phyloP scores from a whole-genome alignment of 768 basidiomycete species.

The Boletus sp. region DNA sequence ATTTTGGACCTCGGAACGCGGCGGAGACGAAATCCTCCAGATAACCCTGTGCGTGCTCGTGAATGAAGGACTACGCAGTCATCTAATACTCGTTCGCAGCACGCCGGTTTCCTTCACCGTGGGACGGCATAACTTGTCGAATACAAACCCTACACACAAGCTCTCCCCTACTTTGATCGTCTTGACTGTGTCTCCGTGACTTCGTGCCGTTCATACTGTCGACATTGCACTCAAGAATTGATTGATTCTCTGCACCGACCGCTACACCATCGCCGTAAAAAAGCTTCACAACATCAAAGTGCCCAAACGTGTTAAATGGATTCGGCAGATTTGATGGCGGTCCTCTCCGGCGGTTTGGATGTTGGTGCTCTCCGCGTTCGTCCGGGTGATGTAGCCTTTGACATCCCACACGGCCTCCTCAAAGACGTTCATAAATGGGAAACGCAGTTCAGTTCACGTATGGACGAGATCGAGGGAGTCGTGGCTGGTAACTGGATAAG shows the following conservation, averaged over 20 bases:
- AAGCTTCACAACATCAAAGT: conserved; percentile 97
- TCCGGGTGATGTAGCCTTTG: conserved; percentile 96
- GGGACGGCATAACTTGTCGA: conserved; percentile 99
- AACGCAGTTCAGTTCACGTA: conserved; percentile 84
- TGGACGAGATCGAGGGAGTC: conserved; percentile 98
- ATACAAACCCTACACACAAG: conserved; percentile 98
- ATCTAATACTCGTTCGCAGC: conserved; percentile 43
- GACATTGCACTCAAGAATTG: neutral
- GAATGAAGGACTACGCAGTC: neutral
- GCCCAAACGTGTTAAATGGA: conserved; percentile 97
- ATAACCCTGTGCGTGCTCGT: conserved; percentile 62
- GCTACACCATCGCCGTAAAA: conserved; percentile 96
- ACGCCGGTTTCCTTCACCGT: conserved; percentile 93
- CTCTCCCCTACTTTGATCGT: conserved; percentile 97
- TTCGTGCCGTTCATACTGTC: conserved; percentile 40
- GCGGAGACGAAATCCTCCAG: conserved; percentile 90
- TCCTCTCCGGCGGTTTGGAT: conserved; percentile 94
- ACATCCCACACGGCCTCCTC: conserved; percentile 96
- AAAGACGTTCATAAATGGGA: conserved; percentile 99
- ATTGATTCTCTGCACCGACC: conserved; percentile 67
- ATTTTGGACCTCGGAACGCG: conserved; percentile 96
- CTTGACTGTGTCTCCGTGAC: conserved; percentile 99
- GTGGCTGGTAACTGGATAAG: conserved; percentile 96
- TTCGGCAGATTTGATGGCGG: conserved; percentile 95
- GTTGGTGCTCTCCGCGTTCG: conserved; percentile 97